These are phyloP conservation scores for Cerioporus squamosus DNA, from an alignment of 1,284 basidiomycete genomes.

Conservation along the genomic window DNA sequence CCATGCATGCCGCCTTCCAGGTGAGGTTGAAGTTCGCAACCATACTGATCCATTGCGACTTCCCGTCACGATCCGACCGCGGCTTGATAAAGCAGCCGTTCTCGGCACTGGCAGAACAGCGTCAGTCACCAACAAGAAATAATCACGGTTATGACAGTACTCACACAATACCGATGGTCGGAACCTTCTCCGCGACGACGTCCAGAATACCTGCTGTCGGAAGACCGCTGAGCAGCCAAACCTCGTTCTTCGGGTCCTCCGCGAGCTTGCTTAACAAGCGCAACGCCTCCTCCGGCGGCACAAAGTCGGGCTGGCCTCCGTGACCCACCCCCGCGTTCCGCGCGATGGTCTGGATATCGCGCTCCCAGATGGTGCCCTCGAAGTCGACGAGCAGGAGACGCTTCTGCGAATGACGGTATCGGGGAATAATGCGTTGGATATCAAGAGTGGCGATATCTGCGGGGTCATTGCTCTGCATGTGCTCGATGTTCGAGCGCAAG, in stretches of 20 bases:
- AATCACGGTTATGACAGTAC: conserved; percentile 29
- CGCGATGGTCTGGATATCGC: conserved; percentile 50
- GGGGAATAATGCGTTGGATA: conserved; percentile 54
- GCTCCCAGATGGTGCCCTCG: conserved; percentile 76
- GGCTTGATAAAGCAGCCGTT: conserved; percentile 87
- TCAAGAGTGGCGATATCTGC: conserved; percentile 54
- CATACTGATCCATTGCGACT: conserved; percentile 73
- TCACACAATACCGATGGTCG: conserved; percentile 77
- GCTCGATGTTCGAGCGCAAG: conserved; percentile 71
- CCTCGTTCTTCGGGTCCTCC: conserved; percentile 71
- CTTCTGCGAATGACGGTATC: conserved; percentile 64
- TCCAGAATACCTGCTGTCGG: conserved; percentile 67
- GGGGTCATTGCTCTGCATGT: conserved; percentile 44
- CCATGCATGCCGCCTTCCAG: conserved; percentile 80
- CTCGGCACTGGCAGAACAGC: conserved; percentile 61
- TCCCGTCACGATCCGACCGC: conserved; percentile 40
- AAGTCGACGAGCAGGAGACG: conserved; percentile 80
- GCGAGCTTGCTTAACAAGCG: conserved; percentile 63
- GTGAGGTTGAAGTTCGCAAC: conserved; percentile 78
- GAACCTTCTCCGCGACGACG: conserved; percentile 60
- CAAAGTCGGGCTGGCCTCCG: conserved; percentile 33
- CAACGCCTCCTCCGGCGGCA: conserved; percentile 59
- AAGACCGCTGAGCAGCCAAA: conserved; percentile 84
- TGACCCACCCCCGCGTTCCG: conserved; percentile 37
- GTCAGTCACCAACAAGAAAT: neutral